phyloP scores from a whole-genome alignment of 2,329 filamentous ascomycete genomes.

The Sordariomycetes sp. region DNA sequence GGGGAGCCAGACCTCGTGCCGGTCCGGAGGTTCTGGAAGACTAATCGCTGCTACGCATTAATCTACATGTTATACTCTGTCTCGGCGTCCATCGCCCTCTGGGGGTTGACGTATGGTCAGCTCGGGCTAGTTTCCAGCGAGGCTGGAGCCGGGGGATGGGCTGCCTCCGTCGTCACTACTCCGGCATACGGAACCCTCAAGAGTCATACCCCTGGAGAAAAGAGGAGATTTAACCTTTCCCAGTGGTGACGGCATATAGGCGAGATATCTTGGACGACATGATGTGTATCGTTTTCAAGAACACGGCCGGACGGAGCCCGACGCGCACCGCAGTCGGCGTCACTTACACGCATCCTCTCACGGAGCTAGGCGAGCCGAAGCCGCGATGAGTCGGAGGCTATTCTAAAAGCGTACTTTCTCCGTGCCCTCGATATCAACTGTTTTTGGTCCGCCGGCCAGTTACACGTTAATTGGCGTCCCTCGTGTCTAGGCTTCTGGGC shows the following conservation, averaged over 20 bases:
- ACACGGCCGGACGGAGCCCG: not conserved
- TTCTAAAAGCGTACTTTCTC: not conserved
- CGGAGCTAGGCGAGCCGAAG: not conserved
- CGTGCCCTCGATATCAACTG: not conserved
- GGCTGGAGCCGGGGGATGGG: not conserved
- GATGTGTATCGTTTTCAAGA: not conserved
- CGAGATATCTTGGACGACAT: not conserved
- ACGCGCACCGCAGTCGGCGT: not conserved
- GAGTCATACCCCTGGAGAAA: not conserved
- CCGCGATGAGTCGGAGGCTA: not conserved
- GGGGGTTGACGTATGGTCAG: not conserved
- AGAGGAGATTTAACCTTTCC: not conserved
- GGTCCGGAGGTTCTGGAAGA: not conserved
- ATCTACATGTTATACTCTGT: not conserved
- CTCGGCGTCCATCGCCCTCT: not conserved
- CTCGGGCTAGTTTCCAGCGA: not conserved
- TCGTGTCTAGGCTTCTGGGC: not conserved
- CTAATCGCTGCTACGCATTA: not conserved
- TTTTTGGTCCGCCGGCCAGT: not conserved
- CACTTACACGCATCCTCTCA: not conserved
- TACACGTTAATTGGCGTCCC: not conserved
- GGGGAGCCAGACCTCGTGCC: not conserved
- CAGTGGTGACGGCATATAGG: not conserved
- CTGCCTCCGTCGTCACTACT: not conserved
- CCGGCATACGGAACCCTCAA: not conserved